A percentile compares a stretch with the other conserved stretches of the same genome.
phyloP scores from a whole-genome alignment of 371 early-diverging fungal species.

The Gilbertella persicaria region DNA sequence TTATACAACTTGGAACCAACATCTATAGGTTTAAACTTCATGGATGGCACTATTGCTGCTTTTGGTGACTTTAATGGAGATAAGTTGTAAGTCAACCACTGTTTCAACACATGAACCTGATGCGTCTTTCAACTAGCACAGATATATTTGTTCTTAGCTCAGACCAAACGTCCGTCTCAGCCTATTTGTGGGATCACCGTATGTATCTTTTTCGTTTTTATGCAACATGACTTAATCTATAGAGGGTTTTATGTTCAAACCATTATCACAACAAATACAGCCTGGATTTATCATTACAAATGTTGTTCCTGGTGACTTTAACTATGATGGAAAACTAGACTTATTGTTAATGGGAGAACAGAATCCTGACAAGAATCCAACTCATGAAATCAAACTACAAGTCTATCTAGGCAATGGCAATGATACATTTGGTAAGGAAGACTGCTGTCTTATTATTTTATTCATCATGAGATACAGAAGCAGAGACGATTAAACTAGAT shows the following conservation, averaged over 20 bases:
- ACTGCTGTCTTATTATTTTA: not conserved
- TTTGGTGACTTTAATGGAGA: conserved; percentile 88
- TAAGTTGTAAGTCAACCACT: conserved; percentile 60
- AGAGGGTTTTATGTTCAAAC: conserved; percentile 21
- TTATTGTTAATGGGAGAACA: conserved; percentile 73
- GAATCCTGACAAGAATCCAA: conserved; percentile 26
- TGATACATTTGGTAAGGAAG: conserved; percentile 57
- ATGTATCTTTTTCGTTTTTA: not conserved
- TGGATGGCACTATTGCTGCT: conserved; percentile 77
- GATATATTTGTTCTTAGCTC: conserved; percentile 73
- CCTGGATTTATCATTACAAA: conserved; percentile 65
- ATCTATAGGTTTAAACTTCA: conserved; percentile 55
- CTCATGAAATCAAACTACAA: conserved; percentile 63
- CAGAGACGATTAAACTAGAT: conserved; percentile 47
- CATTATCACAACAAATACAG: conserved; percentile 10
- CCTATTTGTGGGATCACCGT: conserved; percentile 73
- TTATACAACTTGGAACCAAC: conserved; percentile 37
- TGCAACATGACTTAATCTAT: not conserved
- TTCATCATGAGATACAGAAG: too few species aligned
- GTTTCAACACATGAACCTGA: too few species aligned
- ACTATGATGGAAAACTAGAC: conserved; percentile 86
- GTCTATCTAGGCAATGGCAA: conserved; percentile 73
- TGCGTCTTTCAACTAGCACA: conserved; percentile 48
- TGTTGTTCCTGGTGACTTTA: conserved; percentile 82
- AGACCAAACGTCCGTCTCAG: conserved; percentile 63